phyloP scores from a whole-genome alignment of 2,329 filamentous ascomycete genomes.

The Fusarium sp. region DNA sequence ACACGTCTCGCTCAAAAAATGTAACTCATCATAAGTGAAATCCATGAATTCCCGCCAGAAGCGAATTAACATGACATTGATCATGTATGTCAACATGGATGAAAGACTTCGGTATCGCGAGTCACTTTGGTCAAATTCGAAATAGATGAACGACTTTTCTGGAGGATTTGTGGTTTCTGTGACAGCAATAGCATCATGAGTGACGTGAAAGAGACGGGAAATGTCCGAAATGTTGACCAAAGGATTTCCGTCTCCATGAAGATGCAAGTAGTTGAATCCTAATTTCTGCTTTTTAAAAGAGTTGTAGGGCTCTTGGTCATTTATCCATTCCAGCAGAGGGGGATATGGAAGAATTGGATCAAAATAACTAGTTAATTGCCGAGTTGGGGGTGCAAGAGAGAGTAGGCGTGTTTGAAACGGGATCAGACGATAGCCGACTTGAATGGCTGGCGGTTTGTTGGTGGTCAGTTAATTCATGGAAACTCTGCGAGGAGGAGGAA shows the following conservation, averaged over 20 bases:
- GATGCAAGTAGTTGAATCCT: not conserved
- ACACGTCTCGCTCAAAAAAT: not conserved
- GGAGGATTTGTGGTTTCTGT: too few species aligned
- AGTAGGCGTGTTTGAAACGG: not conserved
- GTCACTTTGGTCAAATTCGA: constrained; percentile 1
- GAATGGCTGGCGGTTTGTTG: not conserved
- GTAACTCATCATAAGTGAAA: not conserved
- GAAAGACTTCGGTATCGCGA: not conserved
- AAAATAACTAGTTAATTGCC: not conserved
- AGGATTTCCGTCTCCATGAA: not conserved
- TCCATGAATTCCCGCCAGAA: not conserved
- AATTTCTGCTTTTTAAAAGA: not conserved
- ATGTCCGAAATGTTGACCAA: not conserved
- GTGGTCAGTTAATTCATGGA: not conserved
- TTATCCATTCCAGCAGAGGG: not conserved
- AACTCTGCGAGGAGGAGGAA: too few species aligned
- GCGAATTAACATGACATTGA: not conserved
- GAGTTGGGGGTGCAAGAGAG: not conserved
- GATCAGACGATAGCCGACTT: not conserved
- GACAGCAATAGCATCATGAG: not conserved
- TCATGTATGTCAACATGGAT: not conserved
- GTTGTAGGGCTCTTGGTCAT: not conserved
- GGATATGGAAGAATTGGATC: not conserved
- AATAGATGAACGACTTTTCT: not conserved
- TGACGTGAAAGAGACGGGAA: not conserved